phyloP scores from a whole-genome alignment of 441 rosid genomes.

The Populus trichocarpa region DNA sequence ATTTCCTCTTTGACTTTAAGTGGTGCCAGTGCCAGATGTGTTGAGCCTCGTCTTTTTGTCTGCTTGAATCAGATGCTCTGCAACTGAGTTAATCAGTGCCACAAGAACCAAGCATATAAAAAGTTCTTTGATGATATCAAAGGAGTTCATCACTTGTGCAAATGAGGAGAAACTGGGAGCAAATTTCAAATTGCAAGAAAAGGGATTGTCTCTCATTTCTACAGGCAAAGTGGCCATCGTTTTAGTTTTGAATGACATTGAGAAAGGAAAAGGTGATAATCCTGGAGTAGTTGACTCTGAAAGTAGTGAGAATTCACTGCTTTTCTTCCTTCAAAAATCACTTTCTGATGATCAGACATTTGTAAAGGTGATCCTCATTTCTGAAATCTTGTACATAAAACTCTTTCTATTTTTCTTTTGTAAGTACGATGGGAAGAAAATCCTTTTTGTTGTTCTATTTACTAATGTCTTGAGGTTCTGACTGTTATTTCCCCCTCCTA shows the following conservation, averaged over 20 bases:
- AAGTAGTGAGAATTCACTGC: conserved; percentile 24
- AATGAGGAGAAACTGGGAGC: conserved; percentile 35
- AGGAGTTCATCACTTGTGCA: conserved; percentile 31
- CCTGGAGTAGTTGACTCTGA: conserved; percentile 19
- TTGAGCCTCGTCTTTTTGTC: conserved; percentile 16
- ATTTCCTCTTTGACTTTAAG: background rate
- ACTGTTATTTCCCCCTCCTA: background rate
- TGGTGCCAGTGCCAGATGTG: background rate
- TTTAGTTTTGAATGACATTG: conserved; percentile 42
- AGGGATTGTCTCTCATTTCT: conserved; percentile 49
- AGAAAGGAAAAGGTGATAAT: conserved; percentile 26
- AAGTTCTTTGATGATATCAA: conserved; percentile 41
- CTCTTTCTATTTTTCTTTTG: background rate
- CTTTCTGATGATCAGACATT: conserved; percentile 45
- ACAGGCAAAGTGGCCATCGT: conserved; percentile 62
- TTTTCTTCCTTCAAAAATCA: conserved; percentile 36
- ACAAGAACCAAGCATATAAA: conserved; percentile 32
- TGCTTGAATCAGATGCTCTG: conserved; percentile 51
- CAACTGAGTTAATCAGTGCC: conserved; percentile 38
- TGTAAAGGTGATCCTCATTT: conserved; percentile 47
- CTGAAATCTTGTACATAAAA: background rate
- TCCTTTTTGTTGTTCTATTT: background rate
- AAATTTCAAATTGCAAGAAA: conserved; percentile 39
- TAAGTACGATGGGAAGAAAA: background rate
- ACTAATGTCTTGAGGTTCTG: background rate